Conservation (phyloP, 164 flowering plant species). For the Vitis rotundifolia region DNA sequence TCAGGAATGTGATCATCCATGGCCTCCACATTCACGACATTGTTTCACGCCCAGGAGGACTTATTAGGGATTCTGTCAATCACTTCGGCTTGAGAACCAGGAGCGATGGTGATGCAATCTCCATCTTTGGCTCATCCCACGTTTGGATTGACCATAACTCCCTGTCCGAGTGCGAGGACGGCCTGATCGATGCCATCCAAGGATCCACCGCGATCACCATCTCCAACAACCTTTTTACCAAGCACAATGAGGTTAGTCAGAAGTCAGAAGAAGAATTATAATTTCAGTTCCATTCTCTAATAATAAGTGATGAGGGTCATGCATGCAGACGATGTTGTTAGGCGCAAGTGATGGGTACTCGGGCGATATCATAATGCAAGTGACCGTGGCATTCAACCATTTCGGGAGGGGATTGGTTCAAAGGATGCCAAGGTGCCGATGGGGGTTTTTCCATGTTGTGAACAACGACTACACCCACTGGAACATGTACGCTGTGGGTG, state of each 20-base stretch:
- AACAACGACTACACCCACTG: constrained; percentile 22
- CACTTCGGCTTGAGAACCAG: constrained; percentile 17
- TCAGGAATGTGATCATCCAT: constrained; percentile 19
- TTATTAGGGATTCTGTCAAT: constrained; percentile 13
- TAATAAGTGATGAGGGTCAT: constrained; percentile 7
- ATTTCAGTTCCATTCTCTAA: too few species aligned
- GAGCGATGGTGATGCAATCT: constrained; percentile 22
- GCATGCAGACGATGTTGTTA: neutral
- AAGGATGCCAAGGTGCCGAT: constrained; percentile 22
- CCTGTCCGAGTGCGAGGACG: constrained; percentile 17
- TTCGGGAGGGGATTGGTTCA: constrained; percentile 23
- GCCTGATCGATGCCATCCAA: constrained; percentile 21
- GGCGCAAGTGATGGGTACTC: constrained; percentile 17
- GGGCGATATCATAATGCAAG: constrained; percentile 15
- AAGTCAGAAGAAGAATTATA: too few species aligned
- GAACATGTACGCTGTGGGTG: constrained; percentile 24
- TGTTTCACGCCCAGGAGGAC: neutral
- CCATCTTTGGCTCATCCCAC: constrained; percentile 18
- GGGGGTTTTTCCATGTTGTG: constrained; percentile 21
- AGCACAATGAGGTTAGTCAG: constrained; percentile 11
- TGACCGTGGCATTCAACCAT: constrained; percentile 24
- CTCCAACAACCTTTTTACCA: constrained; percentile 21
- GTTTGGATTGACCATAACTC: constrained; percentile 26
- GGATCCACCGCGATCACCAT: constrained; percentile 25
- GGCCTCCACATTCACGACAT: constrained; percentile 20